phyloP scores from a whole-genome alignment of 2,329 filamentous ascomycete genomes.

The Nannizziopsis barbatae region DNA sequence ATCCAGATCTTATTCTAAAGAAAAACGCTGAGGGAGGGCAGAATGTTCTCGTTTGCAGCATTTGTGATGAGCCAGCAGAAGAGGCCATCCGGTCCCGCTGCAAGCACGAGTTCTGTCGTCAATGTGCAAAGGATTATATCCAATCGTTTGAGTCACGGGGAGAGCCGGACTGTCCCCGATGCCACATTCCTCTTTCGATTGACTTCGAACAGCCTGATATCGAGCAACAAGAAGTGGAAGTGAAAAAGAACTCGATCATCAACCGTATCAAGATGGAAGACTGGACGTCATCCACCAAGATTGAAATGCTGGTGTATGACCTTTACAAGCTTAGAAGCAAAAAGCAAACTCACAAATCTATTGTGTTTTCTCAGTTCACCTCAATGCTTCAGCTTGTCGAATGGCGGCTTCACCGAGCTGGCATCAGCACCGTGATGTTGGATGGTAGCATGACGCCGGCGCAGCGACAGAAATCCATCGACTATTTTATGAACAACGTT shows the following conservation, averaged over 20 bases:
- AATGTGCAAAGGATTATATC: slow-evolving; percentile 70
- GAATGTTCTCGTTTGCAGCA: slow-evolving; percentile 81
- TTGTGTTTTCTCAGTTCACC: slow-evolving; percentile 95
- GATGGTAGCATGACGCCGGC: slow-evolving; percentile 95
- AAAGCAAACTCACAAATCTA: slow-evolving; percentile 89
- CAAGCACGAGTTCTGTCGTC: slow-evolving; percentile 82
- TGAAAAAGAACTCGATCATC: slow-evolving; percentile 96
- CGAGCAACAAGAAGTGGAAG: slow-evolving; percentile 72
- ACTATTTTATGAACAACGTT: slow-evolving; percentile 91
- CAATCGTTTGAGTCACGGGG: slow-evolving; percentile 57
- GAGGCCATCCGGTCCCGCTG: slow-evolving; percentile 87
- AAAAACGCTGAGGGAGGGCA: slow-evolving; percentile 77
- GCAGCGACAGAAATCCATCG: slow-evolving; percentile 84
- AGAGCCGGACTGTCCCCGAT: slow-evolving; percentile 62
- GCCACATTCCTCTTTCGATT: slow-evolving; percentile 79
- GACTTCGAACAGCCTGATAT: slow-evolving; percentile 93
- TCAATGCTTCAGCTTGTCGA: slow-evolving; percentile 96
- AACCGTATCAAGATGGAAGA: slow-evolving; percentile 98
- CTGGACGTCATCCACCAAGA: slow-evolving; percentile 97
- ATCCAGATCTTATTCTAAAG: slow-evolving; percentile 86
- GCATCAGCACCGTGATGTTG: slow-evolving; percentile 95
- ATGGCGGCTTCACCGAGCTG: slow-evolving; percentile 91
- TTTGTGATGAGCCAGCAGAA: slow-evolving; percentile 93
- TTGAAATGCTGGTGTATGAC: slow-evolving; percentile 90
- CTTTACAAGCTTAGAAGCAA: slow-evolving; percentile 83